Base-by-base conservation (phyloP, 2,329 filamentous ascomycete species). In the Colletotrichum sp. region DNA sequence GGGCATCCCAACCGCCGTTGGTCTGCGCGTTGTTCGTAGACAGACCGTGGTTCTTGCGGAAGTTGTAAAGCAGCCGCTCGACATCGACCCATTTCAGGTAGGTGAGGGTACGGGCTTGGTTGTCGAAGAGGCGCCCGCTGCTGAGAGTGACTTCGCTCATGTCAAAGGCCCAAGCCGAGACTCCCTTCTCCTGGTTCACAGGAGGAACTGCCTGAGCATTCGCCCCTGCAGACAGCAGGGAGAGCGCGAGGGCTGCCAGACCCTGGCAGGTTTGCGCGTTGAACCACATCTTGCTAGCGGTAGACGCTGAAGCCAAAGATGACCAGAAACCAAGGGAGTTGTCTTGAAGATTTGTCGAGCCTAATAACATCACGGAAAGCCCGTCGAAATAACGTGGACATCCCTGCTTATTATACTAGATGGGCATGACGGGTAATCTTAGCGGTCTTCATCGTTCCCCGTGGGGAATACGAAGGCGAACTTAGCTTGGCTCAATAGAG, bases 1-100 rank as follows among this genome's bases (percentile, higher is more conserved):
- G 89, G 2, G 87, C 87, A 79, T 91, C 89, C 89, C 89, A 90
- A 4, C 89, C 89, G 3, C 88, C 88, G 64, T 89, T 88, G 8
- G 83, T 65, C 3, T 81, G 76, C 3, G 88, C 89, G 2, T 86
- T 87, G 4, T 87, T 83, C 10, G 88, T 90, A 5, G 85, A 86
- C 1, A 90, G 78, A 21, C 84, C 82, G 72, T 90, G 88, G 63
- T 84, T 89, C 34, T 81, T 77, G 21, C 88, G 84, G 81, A 89
- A 90, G 78, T 86, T 85, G 80, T 89, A 89, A 21, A 89, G 84
- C 3, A 90, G 80, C 2, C 88, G 84, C 21, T 89, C 85, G 1
- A 86, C 78, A 68, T 89, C 84, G 26, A 89, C 83, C 32, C 78
- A 85, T 66, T 87, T 87, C 52, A 89, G 81, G 77, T 90, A 90